A percentile compares a stretch with the other conserved stretches of the same genome.
phyloP scores from a whole-genome alignment of 495 filamentous ascomycete genomes.

The Lophiotrema nucula region DNA sequence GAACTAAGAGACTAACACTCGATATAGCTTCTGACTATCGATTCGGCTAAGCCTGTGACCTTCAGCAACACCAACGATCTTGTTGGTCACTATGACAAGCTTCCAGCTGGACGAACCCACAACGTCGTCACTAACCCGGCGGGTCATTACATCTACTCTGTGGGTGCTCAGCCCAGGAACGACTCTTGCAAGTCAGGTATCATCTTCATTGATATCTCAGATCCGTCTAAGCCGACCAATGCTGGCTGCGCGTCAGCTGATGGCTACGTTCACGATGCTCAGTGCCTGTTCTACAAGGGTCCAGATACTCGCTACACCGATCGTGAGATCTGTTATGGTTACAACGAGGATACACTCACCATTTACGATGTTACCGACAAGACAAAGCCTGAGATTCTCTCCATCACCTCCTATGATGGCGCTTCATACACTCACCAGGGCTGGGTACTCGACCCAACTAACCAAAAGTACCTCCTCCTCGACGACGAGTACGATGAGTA shows the following conservation, averaged over 20 bases:
- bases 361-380: constrained; percentile 58
- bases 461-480: constrained; percentile 56
- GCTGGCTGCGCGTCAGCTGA: constrained; percentile 54
- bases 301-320: constrained; percentile 54
- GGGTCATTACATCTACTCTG: constrained; percentile 52
- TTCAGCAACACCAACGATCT: constrained; percentile 41
- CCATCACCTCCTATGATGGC: constrained; percentile 56
- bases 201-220: constrained; percentile 52
- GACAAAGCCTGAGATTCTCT: constrained; percentile 49
- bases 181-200: constrained; percentile 50
- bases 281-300: constrained; percentile 59
- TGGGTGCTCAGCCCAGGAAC: constrained; percentile 49
- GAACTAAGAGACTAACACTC: not conserved
- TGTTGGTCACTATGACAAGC: constrained; percentile 37
- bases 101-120: constrained; percentile 47
- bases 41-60: constrained; percentile 36
- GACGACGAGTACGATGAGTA: constrained; percentile 63
- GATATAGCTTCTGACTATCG: constrained; percentile 25
- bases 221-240: constrained; percentile 46
- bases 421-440: constrained; percentile 63
- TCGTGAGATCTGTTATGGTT: constrained; percentile 61
- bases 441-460: constrained; percentile 54
- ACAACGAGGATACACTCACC: constrained; percentile 52
- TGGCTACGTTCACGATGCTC: constrained; percentile 62
- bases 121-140: constrained; percentile 48